Conservation (phyloP, 805 yeast species). For the Yarrowia deformans region DNA sequence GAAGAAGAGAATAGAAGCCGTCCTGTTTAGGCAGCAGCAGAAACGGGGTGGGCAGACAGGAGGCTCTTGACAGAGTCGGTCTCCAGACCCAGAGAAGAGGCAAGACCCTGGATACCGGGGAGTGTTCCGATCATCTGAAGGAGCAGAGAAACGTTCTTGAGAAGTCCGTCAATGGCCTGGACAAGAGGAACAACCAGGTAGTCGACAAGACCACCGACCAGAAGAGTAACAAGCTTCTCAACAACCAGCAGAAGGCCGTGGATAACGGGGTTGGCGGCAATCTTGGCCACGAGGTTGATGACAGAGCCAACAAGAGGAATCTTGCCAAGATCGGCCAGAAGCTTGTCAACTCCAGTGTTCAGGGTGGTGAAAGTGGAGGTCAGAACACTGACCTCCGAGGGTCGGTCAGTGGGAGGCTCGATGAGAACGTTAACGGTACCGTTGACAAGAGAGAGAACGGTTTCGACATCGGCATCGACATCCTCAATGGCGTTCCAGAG, state of each 20-base stretch:
- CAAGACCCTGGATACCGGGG: conserved; percentile 6
- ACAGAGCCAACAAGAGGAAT: conserved; percentile 22
- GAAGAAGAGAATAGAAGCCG: conserved; percentile 1
- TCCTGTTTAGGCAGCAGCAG: not conserved
- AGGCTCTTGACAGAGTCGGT: conserved; percentile 15
- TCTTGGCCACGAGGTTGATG: conserved; percentile 7
- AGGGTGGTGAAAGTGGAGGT: conserved; percentile 25
- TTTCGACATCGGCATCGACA: conserved; percentile 29
- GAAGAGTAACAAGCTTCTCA: conserved; percentile 23
- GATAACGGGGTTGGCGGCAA: conserved; percentile 34
- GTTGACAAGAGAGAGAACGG: conserved; percentile 20
- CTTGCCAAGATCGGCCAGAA: conserved; percentile 35
- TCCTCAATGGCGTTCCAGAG: conserved; percentile 22
- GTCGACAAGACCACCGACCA: conserved; percentile 37
- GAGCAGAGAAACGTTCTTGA: conserved; percentile 14
- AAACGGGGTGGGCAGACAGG: conserved; percentile 17
- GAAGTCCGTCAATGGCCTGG: conserved; percentile 37
- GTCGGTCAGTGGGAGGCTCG: conserved; percentile 36
- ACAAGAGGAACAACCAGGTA: conserved; percentile 36
- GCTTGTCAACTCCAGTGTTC: conserved; percentile 35
- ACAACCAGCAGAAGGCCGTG: conserved; percentile 34
- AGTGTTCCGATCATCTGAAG: conserved; percentile 20
- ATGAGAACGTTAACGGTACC: conserved; percentile 25
- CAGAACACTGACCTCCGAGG: conserved; percentile 22
- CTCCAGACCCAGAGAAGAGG: conserved; percentile 15